Evolutionary conservation across 306 rosid genomes (phyloP).

Genomic region (Calophaca sinica): DNA sequence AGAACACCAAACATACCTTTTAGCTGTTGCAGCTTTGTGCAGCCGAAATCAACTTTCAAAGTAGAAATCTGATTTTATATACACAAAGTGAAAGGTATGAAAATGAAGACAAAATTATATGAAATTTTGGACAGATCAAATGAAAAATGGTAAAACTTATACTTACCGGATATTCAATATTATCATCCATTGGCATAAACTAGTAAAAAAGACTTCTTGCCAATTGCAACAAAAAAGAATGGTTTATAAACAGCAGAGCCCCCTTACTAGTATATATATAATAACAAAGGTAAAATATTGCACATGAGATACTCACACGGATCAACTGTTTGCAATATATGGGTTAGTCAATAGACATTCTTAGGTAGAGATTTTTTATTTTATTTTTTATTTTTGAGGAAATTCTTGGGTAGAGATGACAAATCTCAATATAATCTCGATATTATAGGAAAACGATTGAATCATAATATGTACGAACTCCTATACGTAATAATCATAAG

Average conservation of each 20-base stretch:
- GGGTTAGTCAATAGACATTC: too few species aligned
- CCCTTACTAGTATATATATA: too few species aligned
- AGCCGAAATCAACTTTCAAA: slow-evolving; percentile 43
- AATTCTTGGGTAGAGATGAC: neutral
- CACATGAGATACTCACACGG: too few species aligned
- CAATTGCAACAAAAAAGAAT: neutral
- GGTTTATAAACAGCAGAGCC: too few species aligned
- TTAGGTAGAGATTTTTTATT: neutral
- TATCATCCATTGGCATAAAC: slow-evolving; percentile 19
- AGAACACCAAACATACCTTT: slow-evolving; percentile 21
- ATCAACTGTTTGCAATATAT: too few species aligned
- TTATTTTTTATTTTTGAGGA: too few species aligned
- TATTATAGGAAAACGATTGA: neutral
- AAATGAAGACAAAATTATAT: neutral
- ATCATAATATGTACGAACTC: too few species aligned
- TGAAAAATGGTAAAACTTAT: neutral
- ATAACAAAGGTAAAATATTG: too few species aligned
- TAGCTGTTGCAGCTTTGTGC: slow-evolving; percentile 36
- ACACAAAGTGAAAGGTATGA: neutral
- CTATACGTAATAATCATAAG: too few species aligned
- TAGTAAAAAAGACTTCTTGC: too few species aligned
- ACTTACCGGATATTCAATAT: slow-evolving; percentile 29
- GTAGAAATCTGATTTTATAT: slow-evolving; percentile 22
- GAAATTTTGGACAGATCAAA: neutral
- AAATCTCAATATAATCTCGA: neutral